Evolutionary conservation across 768 basidiomycete genomes (phyloP).

Genomic region (Epithele typhae): DNA sequence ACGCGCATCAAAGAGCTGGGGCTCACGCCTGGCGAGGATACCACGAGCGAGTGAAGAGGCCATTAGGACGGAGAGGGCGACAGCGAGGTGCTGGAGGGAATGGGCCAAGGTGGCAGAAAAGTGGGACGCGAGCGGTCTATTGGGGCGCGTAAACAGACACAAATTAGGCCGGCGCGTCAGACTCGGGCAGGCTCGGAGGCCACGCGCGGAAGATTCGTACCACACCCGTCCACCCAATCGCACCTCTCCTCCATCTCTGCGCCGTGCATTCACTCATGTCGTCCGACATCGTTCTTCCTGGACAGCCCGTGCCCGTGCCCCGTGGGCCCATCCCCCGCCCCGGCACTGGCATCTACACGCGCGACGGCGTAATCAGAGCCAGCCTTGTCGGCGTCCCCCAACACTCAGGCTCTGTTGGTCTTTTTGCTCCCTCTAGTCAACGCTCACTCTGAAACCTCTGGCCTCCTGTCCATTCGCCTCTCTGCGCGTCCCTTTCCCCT

Average conservation of each 20-base stretch:
- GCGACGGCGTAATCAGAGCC: conserved; percentile 61
- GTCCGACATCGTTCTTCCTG: conserved; percentile 54
- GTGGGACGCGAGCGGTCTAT: conserved; percentile 15
- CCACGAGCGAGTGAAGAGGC: conserved; percentile 58
- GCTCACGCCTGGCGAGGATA: conserved; percentile 60
- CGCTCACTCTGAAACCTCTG: conserved; percentile 18
- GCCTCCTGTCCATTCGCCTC: conserved; percentile 4
- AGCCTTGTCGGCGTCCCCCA: conserved; percentile 64
- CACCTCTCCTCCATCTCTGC: background rate
- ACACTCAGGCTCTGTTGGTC: conserved; percentile 65
- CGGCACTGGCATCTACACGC: conserved; percentile 63
- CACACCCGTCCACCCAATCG: conserved; percentile 1
- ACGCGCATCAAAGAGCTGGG: background rate
- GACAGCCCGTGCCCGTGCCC: conserved; percentile 66
- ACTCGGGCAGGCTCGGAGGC: conserved; percentile 17
- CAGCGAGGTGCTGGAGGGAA: conserved; percentile 16
- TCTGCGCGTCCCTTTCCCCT: background rate
- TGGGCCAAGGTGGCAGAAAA: conserved; percentile 18
- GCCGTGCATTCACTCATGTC: conserved; percentile 7
- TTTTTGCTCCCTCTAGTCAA: conserved; percentile 21
- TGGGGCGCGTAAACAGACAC: conserved; percentile 21
- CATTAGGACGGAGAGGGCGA: conserved; percentile 39
- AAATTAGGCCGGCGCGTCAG: conserved; percentile 16
- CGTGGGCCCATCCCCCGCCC: conserved; percentile 51
- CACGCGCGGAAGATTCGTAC: background rate